phyloP scores from a whole-genome alignment of 129 eudicot species.

The Flaveria robusta region DNA sequence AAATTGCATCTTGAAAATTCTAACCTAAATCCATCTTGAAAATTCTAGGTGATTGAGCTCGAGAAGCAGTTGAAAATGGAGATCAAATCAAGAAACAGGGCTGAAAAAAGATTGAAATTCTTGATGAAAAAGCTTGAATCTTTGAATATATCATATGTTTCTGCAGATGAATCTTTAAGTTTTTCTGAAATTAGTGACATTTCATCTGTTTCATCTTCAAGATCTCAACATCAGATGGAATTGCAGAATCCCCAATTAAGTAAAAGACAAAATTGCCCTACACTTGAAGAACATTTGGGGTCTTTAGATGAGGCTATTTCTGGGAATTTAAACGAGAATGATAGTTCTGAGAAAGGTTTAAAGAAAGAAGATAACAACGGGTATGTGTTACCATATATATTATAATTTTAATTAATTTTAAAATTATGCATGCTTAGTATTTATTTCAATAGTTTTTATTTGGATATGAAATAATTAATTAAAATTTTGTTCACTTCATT shows the following conservation, averaged over 20 bases:
- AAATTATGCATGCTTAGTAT: not conserved
- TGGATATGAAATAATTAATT: not conserved
- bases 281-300: slow-evolving; percentile 29
- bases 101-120: slow-evolving; percentile 64
- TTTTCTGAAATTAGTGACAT: slow-evolving; percentile 46
- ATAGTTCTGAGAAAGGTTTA: slow-evolving; percentile 27
- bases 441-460: not conserved
- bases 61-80: slow-evolving; percentile 66
- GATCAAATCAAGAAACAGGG: slow-evolving; percentile 67
- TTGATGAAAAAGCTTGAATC: slow-evolving; percentile 68
- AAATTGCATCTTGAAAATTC: not conserved
- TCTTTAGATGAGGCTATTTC: slow-evolving; percentile 36
- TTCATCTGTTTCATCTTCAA: slow-evolving; percentile 52
- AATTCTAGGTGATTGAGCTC: slow-evolving; percentile 58
- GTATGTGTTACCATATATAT: slow-evolving; percentile 31
- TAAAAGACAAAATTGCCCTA: slow-evolving; percentile 26
- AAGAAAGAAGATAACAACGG: slow-evolving; percentile 30
- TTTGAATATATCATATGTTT: slow-evolving; percentile 45
- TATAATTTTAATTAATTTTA: slow-evolving; percentile 9
- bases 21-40: not conserved
- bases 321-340: slow-evolving; percentile 30
- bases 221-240: slow-evolving; percentile 36
- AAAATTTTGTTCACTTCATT: not conserved
- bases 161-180: slow-evolving; percentile 55
- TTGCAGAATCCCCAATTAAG: slow-evolving; percentile 25